Conservation (phyloP, 1,139 yeast genomes). For the Blastobotrys persicus region DNA sequence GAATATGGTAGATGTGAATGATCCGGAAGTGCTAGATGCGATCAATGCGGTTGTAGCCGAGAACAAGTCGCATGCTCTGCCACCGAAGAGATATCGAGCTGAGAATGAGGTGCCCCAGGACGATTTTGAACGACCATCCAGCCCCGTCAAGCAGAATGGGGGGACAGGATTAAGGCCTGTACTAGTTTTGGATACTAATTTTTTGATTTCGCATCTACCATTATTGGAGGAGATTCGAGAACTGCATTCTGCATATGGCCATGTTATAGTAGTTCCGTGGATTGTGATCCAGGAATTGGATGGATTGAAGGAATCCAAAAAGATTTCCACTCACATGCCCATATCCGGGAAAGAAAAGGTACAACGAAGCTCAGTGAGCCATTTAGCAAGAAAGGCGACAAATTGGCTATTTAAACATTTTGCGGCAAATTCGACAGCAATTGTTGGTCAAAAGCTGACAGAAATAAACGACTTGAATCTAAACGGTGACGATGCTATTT, state of each 20-base stretch:
- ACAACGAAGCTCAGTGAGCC: conserved; percentile 13
- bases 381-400: conserved; percentile 68
- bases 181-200: conserved; percentile 24
- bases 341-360: conserved; percentile 7
- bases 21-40: conserved; percentile 1
- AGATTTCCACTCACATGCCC: conserved; percentile 15
- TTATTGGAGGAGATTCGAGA: conserved; percentile 18
- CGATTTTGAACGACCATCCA: neutral
- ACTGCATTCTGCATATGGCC: conserved; percentile 38
- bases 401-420: conserved; percentile 72
- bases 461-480: conserved; percentile 50
- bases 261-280: conserved; percentile 61
- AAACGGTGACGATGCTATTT: conserved; percentile 72
- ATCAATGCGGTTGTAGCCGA: conserved; percentile 3
- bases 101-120: neutral
- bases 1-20: conserved; percentile 14
- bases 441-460: conserved; percentile 62
- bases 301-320: conserved; percentile 57
- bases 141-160: neutral
- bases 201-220: conserved; percentile 20
- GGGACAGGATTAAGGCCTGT: conserved; percentile 9
- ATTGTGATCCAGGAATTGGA: conserved; percentile 76
- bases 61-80: neutral
- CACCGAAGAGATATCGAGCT: neutral
- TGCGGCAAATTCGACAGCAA: conserved; percentile 49